Evolutionary conservation across 75 land plant genomes (phyloP), one percentile per base, ranked within the genome.

Genomic region (Selaginella moellendorffii): DNA sequence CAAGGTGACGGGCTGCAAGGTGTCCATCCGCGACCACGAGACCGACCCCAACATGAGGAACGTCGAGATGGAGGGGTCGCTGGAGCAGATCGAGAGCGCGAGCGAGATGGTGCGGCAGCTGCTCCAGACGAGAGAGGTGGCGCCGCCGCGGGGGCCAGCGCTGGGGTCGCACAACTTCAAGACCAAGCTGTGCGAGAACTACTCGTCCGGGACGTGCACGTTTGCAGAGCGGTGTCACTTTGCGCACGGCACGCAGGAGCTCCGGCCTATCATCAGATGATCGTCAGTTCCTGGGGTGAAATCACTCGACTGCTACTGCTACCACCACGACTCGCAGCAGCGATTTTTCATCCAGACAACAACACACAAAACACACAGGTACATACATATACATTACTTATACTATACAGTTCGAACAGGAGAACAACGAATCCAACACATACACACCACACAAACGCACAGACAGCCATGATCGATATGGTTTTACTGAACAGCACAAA

Each of bases 171-270:
- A 68, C 78, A 82, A 87, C 54, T 85, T 31, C 79, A 90, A 82
- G 72, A 84, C 92, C 2, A 90, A 84, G 71, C 67, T 87, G 25
- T 90, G 97, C 63, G 97, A 82, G 54, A 90, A 87, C 60, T 90
- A 76, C 65, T 31, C 77, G 0, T 79, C 81, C 59, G 97, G 97
- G 1, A 63, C 87, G 0, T 90, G 97, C 67, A 87, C 85, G 5
- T 90, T 87, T 79, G 92, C 89, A 0, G 97, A 87, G 0, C 74
- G 85, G 60, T 90, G 97, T 69, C 87, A 87, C 66, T 90, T 90
- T 67, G 97, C 92, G 1, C 96, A 90, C 68, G 86, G 90, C 12
- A 71, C 75, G 0, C 53, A 53, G 26, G 90, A 90, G 59, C 62
- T 86, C 54, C 88, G 83, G 68, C 27, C 27, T 36, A 36, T 36